Base-by-base conservation (phyloP, 805 yeast genomes). In the Lachancea mirantina region DNA sequence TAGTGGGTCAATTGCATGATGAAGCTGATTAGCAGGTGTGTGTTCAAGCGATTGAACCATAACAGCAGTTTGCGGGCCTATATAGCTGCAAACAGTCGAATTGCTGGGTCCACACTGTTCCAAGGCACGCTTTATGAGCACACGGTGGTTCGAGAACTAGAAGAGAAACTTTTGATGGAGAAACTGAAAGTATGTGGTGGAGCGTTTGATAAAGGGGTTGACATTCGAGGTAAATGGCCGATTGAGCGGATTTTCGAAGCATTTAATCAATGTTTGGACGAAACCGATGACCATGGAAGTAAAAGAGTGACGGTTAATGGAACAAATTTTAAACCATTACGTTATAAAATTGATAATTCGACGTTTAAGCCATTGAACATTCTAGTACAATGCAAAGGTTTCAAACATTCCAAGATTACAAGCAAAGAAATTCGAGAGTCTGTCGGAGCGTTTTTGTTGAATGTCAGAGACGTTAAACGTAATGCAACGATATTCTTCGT, bases 101-200 rank as follows among this genome's bases (percentile, higher is more conserved):
- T 52, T 7, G 32, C 43, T 2, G 37, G 42, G 6, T 52, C 60
- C 3, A 51, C 52, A 1, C 57, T 56, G 4, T 58, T 57, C 32
- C 56, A 55, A 44, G 59, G 61, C 9, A 52, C 47, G 18, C 36
- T 55, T 4, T 58, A 58, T 36, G 62, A 58, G 29, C 45, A 48
- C 30, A 49, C 54, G 1, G 59, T 52, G 2, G 46, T 50, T 40
- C 43, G 57, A 30, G 61, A 58, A 26, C 34, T 58, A 14, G 27
- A 36, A 6, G 36, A 39, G 5, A 58, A 58, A 36, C 35, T 58
- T 8, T 30, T 41, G 8, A 41, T 55, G 49, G 34, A 33, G 13
- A 28, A 45, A 5, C 28, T 51, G 6, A 30, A 35, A 19, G 47
- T 47, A 23, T 42, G 52, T 2, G 62, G 63, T 8, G 62, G 61